Base-by-base conservation (phyloP, 1,284 basidiomycete species). In the Mycosarcoma mackinlayi region DNA sequence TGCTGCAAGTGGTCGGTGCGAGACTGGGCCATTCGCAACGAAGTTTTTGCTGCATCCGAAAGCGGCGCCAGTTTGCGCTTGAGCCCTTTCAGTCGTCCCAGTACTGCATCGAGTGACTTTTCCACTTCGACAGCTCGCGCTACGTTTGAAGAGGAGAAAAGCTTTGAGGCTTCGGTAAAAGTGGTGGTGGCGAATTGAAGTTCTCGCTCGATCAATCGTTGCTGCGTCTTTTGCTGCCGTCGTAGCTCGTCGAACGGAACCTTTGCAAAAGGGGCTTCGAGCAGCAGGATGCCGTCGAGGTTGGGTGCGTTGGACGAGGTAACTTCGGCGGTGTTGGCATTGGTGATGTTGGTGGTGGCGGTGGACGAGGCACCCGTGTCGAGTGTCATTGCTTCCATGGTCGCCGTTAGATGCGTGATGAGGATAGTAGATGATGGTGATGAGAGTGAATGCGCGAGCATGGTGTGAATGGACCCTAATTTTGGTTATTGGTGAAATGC, bases 211-310 rank as follows among this genome's bases (percentile, higher is more conserved):
- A 73, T 58, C 1, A 78, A 44, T 3, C 79, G 71, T 39, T 81
- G 79, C 34, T 78, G 76, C 9, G 76, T 61, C 30, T 76, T 71
- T 14, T 79, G 66, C 56, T 77, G 64, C 0, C 67, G 54, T 6
- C 75, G 58, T 3, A 80, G 61, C 35, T 76, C 71, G 44, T 80
- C 67, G 19, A 76, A 61, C 82, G 87, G 74, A 73, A 91, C 91
- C 72, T 88, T 86, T n/a, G 88, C 88, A 78, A 93, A 91, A 0
- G 92, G 91, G 76, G 93, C 91, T 83, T 94, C 92, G 63, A 94
- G 90, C 50, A 94, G 87, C 72, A 94, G 85, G n/a, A 90, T 86
- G 1, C 91, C 91, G 49, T 93, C 92, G 3, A 81, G 72, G 39
- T 71, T 71, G 31, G 63, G 69, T n/a, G 58, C 40, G 30, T 55